Conservation (phyloP, 352 stramenopile genomes). For the Globisporangium echinulatum region DNA sequence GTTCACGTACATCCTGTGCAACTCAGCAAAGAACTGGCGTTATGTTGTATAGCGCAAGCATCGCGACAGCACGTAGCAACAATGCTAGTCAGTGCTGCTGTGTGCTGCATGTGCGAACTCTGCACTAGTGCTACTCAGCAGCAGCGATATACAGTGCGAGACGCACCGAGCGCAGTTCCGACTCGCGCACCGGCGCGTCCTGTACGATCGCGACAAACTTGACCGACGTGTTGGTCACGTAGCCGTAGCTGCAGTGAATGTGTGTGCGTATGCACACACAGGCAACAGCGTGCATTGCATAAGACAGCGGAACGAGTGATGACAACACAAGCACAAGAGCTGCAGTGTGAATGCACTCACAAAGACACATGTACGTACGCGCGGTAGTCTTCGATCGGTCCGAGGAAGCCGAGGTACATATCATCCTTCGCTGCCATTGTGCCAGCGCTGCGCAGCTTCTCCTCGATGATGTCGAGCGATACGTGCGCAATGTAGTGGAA, state of each 20-base stretch:
- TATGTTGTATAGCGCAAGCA: too few species aligned
- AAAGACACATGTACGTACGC: slow-evolving; percentile 25
- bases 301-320: not conserved
- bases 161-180: slow-evolving; percentile 65
- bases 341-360: not conserved
- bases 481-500: slow-evolving; percentile 87
- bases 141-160: not conserved
- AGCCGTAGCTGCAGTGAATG: slow-evolving; percentile 41
- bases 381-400: slow-evolving; percentile 80
- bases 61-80: too few species aligned
- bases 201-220: slow-evolving; percentile 81
- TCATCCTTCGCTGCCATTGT: slow-evolving; percentile 61
- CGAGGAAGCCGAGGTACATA: slow-evolving; percentile 84
- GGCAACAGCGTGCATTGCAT: not conserved
- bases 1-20: slow-evolving; percentile 87
- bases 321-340: not conserved
- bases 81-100: too few species aligned
- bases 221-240: slow-evolving; percentile 83
- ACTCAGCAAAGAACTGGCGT: slow-evolving; percentile 70
- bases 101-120: too few species aligned
- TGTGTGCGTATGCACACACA: not conserved
- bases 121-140: not conserved
- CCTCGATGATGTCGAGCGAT: slow-evolving; percentile 79
- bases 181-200: slow-evolving; percentile 66
- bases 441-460: slow-evolving; percentile 53